Percentiles rank a stretch among this genome's conserved stretches.
Conservation (phyloP, 768 basidiomycete species). For the Phylloporus scabripes region DNA sequence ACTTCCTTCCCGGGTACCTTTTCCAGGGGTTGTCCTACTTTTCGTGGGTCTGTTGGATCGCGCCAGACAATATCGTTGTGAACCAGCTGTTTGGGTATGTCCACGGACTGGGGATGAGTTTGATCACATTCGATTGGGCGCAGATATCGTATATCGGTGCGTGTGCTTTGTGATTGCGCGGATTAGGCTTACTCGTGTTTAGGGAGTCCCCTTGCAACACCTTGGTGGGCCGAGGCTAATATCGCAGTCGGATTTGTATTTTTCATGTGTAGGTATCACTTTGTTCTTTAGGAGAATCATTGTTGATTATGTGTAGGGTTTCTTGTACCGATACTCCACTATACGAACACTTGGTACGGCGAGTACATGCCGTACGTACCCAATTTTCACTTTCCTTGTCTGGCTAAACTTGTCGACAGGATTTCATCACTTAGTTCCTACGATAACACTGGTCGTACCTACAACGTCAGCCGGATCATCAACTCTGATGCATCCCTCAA, state of each 20-base stretch:
- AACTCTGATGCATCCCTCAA: conserved; percentile 52
- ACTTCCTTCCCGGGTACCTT: conserved; percentile 69
- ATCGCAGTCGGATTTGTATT: conserved; percentile 55
- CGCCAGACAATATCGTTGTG: conserved; percentile 58
- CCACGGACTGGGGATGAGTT: conserved; percentile 56
- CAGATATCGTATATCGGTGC: conserved; percentile 43
- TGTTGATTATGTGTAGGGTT: conserved; percentile 43
- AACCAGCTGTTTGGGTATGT: conserved; percentile 72
- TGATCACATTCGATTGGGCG: conserved; percentile 80
- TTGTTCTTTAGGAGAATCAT: conserved; percentile 45
- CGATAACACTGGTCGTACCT: conserved; percentile 53
- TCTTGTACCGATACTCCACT: conserved; percentile 59
- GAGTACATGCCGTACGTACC: conserved; percentile 48
- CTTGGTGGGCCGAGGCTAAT: conserved; percentile 82
- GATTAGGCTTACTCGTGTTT: background rate
- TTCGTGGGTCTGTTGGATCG: conserved; percentile 63
- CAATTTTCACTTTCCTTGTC: background rate
- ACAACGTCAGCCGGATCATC: conserved; percentile 56
- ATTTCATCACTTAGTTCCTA: conserved; percentile 63
- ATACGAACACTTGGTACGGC: conserved; percentile 59
- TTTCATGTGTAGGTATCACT: conserved; percentile 53
- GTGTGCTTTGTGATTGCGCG: background rate
- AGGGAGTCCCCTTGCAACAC: conserved; percentile 59
- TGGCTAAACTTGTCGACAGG: conserved; percentile 16
- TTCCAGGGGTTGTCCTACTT: conserved; percentile 62